Evolutionary conservation across 192 early-diverging fungal species (phyloP).

Genomic region (Coemansia sp.): DNA sequence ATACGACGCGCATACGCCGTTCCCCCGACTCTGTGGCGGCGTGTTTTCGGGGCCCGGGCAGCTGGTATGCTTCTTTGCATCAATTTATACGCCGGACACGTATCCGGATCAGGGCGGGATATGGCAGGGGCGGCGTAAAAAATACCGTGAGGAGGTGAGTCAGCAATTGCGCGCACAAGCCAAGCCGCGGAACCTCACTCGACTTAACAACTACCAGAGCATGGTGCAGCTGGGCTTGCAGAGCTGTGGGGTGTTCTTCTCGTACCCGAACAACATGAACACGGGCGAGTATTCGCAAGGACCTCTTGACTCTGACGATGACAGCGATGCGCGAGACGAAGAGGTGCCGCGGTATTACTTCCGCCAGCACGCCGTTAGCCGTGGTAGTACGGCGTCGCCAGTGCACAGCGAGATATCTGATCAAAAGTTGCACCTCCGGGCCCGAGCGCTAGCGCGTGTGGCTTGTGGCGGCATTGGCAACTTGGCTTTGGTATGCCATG

Average conservation of each 20-base stretch:
- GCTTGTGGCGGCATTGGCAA: constrained; percentile 26
- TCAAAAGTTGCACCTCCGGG: constrained; percentile 15
- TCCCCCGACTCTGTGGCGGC: constrained; percentile 54
- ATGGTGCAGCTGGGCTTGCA: constrained; percentile 42
- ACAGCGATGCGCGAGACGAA: constrained; percentile 31
- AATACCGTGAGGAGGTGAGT: constrained; percentile 33
- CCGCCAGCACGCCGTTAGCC: constrained; percentile 9
- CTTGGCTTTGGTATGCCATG: constrained; percentile 19
- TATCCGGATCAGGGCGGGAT: constrained; percentile 23
- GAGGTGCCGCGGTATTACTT: constrained; percentile 49
- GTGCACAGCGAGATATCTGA: constrained; percentile 7
- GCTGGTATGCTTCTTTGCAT: constrained; percentile 51
- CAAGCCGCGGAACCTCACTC: constrained; percentile 39
- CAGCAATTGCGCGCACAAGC: constrained; percentile 36
- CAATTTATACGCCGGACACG: constrained; percentile 41
- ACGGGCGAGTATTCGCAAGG: neutral
- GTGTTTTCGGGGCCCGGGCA: constrained; percentile 47
- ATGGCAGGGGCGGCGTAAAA: constrained; percentile 10
- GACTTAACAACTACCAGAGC: constrained; percentile 33
- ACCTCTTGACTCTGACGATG: constrained; percentile 9
- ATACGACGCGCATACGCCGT: constrained; percentile 36
- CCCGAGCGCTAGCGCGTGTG: neutral
- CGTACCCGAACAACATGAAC: neutral
- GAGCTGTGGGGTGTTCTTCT: constrained; percentile 26
- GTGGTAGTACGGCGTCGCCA: neutral